Evolutionary conservation across 106 monocot species (phyloP), one percentile per base, ranked within the genome.

Genomic region (Platanthera zijinensis): DNA sequence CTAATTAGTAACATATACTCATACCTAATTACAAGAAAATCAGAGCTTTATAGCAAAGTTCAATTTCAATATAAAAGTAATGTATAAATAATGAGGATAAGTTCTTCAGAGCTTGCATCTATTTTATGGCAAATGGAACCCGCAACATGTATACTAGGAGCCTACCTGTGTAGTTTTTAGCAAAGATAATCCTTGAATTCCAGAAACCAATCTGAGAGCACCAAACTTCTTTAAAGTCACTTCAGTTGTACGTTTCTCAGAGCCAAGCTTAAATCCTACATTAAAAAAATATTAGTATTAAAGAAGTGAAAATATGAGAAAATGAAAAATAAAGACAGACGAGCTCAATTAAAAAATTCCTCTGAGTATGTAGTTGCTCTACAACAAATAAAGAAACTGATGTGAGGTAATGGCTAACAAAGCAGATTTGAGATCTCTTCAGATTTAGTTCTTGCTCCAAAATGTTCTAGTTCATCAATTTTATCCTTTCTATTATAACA

Each of bases 151-250:
- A 32, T 32, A 10, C 0, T 0, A 66, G 21, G 30, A 66, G 66
- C 57, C n/a, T 75, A 96, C 96, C 96, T 84, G 73, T 57, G 96
- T 96, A 57, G 96, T 93, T 82, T 96, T 96, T 9, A 96, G 83
- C 79, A 96, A 61, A 57, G 96, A 84, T 50, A 93, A 72, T 57
- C 82, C 86, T 82, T 96, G 79, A 82, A 96, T 77, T 78, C 96
- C 93, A 75, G 96, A 91, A 46, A 61, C 79, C 77, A 96, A 77
- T 77, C 52, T 84, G 75, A 96, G 51, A 76, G 84, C 75, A 50
- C 91, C 96, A 77, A 17, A 75, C 76, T 93, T 91, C 30, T 87
- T 84, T 32, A 93, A 74, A 66, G 69, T 91, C n/a, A 96, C 89
- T 80, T 96, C 89, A 39, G 89, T 86, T 8, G 85, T 86, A 62